Evolutionary conservation across 2,329 filamentous ascomycete genomes (phyloP).

Genomic region (Allantophomopsis cytisporea): DNA sequence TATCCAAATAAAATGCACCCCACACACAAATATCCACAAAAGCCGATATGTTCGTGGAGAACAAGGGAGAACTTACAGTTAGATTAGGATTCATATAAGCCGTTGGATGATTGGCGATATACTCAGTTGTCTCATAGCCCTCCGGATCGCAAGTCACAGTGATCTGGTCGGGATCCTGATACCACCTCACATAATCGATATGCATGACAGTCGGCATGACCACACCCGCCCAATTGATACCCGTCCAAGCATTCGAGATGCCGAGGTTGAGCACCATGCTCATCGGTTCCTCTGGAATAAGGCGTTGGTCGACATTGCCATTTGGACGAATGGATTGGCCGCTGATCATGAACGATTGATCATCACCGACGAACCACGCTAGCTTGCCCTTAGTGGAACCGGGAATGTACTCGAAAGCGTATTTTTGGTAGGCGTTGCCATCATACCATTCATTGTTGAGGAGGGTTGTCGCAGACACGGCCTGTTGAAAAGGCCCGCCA

Average conservation of each 20-base stretch:
- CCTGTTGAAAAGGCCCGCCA: conserved; percentile 40
- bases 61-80: conserved; percentile 25
- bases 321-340: conserved; percentile 36
- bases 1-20: no score
- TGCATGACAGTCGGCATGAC: conserved; percentile 36
- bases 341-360: conserved; percentile 35
- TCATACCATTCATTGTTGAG: conserved; percentile 43
- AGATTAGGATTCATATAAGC: conserved; percentile 35
- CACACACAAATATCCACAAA: background rate
- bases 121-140: conserved; percentile 35
- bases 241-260: conserved; percentile 32
- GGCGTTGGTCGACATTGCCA: conserved; percentile 33
- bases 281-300: conserved; percentile 38
- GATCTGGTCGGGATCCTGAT: conserved; percentile 32
- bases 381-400: conserved; percentile 28
- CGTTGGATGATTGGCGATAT: conserved; percentile 29
- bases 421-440: conserved; percentile 36
- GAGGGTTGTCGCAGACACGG: conserved; percentile 36
- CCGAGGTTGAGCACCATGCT: conserved; percentile 37
- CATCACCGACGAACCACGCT: conserved; percentile 36
- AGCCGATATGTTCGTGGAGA: no score
- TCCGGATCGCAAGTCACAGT: conserved; percentile 39
- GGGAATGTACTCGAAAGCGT: conserved; percentile 38
- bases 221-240: conserved; percentile 28
- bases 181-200: conserved; percentile 39